These are phyloP conservation scores for Trypanosoma congolense DNA, from an alignment of 208 protist genomes.

Conservation along the genomic window DNA sequence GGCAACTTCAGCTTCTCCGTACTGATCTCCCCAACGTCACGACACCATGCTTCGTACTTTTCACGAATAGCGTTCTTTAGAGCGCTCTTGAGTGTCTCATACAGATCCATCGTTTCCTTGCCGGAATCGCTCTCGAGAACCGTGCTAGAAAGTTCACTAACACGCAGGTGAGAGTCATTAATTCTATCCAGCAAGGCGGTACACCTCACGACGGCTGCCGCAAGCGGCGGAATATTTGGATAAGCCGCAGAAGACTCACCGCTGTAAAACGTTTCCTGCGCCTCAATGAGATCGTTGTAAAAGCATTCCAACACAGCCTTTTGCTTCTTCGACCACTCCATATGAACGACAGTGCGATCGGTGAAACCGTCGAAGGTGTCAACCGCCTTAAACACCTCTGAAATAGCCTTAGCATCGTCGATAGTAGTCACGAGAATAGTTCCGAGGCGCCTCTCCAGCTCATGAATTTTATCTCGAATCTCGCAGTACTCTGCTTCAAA, in stretches of 20 bases:
- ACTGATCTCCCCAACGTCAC: conserved; percentile 82
- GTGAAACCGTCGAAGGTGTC: conserved; percentile 96
- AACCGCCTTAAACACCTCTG: conserved; percentile 93
- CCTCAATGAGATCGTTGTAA: conserved; percentile 83
- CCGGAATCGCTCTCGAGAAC: conserved; percentile 86
- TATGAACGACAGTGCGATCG: conserved; percentile 89
- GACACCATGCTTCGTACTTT: conserved; percentile 88
- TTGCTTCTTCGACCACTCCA: conserved; percentile 94
- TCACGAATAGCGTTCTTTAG: conserved; percentile 73
- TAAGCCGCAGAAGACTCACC: conserved; percentile 74
- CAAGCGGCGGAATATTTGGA: conserved; percentile 91
- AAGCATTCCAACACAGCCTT: conserved; percentile 73
- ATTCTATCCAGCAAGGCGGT: conserved; percentile 93
- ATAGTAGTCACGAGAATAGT: conserved; percentile 91
- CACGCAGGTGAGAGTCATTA: conserved; percentile 82
- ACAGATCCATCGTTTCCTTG: conserved; percentile 73
- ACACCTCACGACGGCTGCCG: conserved; percentile 89
- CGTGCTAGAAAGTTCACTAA: conserved; percentile 57
- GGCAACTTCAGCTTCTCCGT: conserved; percentile 93
- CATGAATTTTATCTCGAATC: conserved; percentile 79
- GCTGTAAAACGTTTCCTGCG: conserved; percentile 90
- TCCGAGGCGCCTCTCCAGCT: conserved; percentile 91
- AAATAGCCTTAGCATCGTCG: conserved; percentile 91
- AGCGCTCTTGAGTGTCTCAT: conserved; percentile 62
- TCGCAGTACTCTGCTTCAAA: conserved; percentile 93